These are phyloP conservation scores for Apiotrichum veenhuisii DNA, from an alignment of 1,284 basidiomycete species.

Conservation along the genomic window DNA sequence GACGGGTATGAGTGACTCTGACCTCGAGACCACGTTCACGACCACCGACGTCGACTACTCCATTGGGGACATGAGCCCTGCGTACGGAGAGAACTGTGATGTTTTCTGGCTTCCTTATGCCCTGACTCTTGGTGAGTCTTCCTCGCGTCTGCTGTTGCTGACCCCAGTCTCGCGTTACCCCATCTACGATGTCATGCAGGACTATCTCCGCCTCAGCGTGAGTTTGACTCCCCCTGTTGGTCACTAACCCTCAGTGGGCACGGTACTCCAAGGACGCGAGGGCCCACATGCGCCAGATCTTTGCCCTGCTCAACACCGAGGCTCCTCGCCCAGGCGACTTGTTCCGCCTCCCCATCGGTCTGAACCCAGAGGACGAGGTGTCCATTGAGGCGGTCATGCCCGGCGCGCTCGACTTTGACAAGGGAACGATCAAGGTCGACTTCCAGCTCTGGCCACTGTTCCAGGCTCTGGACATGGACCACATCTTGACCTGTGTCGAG, in stretches of 20 bases:
- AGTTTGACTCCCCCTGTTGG: conserved; percentile 5
- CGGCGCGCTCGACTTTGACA: conserved; percentile 50
- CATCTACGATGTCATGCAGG: conserved; percentile 87
- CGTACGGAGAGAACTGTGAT: conserved; percentile 58
- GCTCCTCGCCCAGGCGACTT: conserved; percentile 76
- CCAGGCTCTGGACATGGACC: conserved; percentile 88
- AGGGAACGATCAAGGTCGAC: conserved; percentile 49
- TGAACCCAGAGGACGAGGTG: conserved; percentile 29
- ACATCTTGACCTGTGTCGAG: conserved; percentile 89
- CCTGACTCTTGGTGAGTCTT: conserved; percentile 55
- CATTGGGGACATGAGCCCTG: conserved; percentile 20
- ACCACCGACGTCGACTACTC: conserved; percentile 15
- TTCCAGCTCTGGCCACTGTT: conserved; percentile 98
- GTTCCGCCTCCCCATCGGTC: conserved; percentile 32
- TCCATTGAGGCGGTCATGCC: conserved; percentile 46
- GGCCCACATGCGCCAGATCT: conserved; percentile 46
- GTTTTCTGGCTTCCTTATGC: conserved; percentile 92
- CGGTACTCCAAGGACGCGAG: conserved; percentile 78
- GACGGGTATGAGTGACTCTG: conserved; percentile 66
- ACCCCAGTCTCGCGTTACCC: conserved; percentile 76
- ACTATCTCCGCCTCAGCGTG: conserved; percentile 71
- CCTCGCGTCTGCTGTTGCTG: conserved; percentile 1
- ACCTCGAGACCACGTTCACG: conserved; percentile 34
- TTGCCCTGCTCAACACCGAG: conserved; percentile 56
- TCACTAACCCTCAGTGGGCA: conserved; percentile 63